Evolutionary conservation across 331 rosid species (phyloP), one percentile per base, ranked within the genome.

Genomic region (Phaseolus coccineus): DNA sequence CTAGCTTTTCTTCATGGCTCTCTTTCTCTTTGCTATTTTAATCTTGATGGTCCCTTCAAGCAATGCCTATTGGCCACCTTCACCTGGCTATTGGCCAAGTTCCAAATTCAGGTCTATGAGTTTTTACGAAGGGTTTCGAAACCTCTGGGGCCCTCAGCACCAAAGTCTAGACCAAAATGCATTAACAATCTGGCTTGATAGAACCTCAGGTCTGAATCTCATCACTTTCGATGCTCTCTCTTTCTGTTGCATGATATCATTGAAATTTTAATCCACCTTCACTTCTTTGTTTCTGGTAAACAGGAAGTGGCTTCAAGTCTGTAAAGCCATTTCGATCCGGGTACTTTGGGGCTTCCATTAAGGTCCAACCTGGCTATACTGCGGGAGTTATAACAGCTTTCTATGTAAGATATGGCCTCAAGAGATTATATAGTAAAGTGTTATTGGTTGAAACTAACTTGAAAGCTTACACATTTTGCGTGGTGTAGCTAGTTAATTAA

Each of bases 301-400:
- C 89, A 93, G 98, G 97, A 80, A 95, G 98, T 77, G 97, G 98
- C 27, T 95, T 95, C 84, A 95, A 95, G 63, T 95, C 97, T 19
- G 88, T 86, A 46, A 85, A 87, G 39, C 91, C 98, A 74, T 95
- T 89, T 81, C 88, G 97, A 83, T 92, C 98, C 0, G 98, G 98
- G 4, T 95, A 95, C 86, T 95, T 95, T 52, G 97, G 97, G 57
- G 85, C 93, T 85, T 85, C 91, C 71, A 95, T 95, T 55, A 92
- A 90, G 88, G 94, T 95, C 65, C 98, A 95, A 72, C 90, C 98
- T 69, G 98, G 98, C 61, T 95, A 95, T 52, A 92, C 98, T 55
- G 98, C 98, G 39, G 98, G 98, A 79, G 97, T 95, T 73, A 95
- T 95, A 61, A 92, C 98, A 78, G 85, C 98, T 73, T 90, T 92